Evolutionary conservation across 345 rosid species (phyloP), one percentile per base, ranked within the genome.

Genomic region (Capsella bursapastoris): DNA sequence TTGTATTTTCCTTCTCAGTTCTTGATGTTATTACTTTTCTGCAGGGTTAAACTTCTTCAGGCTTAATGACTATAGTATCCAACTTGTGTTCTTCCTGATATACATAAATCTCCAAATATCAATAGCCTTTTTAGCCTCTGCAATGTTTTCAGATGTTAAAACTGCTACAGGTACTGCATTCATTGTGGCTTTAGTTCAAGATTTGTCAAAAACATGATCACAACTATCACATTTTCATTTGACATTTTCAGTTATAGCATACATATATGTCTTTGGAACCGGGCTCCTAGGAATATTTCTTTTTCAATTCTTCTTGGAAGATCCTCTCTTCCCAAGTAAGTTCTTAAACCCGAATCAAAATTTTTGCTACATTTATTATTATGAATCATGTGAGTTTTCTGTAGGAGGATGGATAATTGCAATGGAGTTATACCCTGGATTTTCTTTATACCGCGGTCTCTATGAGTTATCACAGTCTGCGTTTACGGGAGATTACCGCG

Each of bases 391-490:
- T 64, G 71, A 12, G 27, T 61, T 57, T 52, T 28, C 25, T 43
- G 6, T 79, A 95, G 99, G 88, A 68, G 83, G 71, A 28, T 88
- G 96, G 98, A 79, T 89, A 57, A 68, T 82, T 38, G 80, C 78
- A 38, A 70, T 95, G 91, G 98, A 95, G 88, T 58, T 95, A 70
- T 92, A 83, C 75, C 99, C 99, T 67, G 97, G 99, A 28, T 95
- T 95, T 71, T 60, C 98, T 56, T 45, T 95, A 34, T 92, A 86
- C 71, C 98, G 97, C 16, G 99, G 99, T 7, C 66, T 95, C 62
- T 95, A 95, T 38, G 97, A 95, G 83, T 83, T 95, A 47, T 80
- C 88, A 8, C 86, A 87, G 52, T 86, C 87, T 73, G 58, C 98
- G 9, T 83, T 86, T 53, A 34, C 8, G 0, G 97, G 88, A 38